Conservation (phyloP, 257 asterid genomes). For the Solanum arcanum region DNA sequence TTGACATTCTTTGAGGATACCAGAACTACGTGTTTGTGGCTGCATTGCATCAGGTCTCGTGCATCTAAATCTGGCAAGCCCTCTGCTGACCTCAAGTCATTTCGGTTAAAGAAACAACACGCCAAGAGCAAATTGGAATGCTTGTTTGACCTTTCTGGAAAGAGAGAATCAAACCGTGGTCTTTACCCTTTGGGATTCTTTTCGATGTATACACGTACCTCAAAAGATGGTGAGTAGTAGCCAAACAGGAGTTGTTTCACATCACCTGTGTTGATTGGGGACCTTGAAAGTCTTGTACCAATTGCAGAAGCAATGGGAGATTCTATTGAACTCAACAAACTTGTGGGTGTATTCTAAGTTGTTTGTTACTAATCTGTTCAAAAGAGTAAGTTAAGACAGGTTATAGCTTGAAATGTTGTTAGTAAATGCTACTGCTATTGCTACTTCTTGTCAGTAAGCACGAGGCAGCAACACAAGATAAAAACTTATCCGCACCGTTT, state of each 20-base stretch:
- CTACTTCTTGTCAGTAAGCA: not conserved
- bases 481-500: not conserved
- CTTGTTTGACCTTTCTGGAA: not conserved
- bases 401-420: not conserved
- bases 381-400: not conserved
- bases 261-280: not conserved
- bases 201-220: not conserved
- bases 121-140: not conserved
- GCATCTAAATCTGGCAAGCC: not conserved
- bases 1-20: not conserved
- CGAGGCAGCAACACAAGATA: not conserved
- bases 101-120: not conserved
- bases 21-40: not conserved
- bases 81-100: not conserved
- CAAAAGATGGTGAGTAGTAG: not conserved
- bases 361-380: not conserved
- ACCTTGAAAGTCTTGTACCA: not conserved
- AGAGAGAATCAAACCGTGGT: not conserved
- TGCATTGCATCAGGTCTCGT: not conserved
- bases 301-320: not conserved
- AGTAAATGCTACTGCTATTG: not conserved
- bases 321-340: not conserved
- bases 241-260: not conserved
- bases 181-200: not conserved
- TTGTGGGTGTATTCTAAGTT: not conserved